Evolutionary conservation across 2,329 filamentous ascomycete species (phyloP), one percentile per base, ranked within the genome.

Genomic region (Aspergillus alliaceus): DNA sequence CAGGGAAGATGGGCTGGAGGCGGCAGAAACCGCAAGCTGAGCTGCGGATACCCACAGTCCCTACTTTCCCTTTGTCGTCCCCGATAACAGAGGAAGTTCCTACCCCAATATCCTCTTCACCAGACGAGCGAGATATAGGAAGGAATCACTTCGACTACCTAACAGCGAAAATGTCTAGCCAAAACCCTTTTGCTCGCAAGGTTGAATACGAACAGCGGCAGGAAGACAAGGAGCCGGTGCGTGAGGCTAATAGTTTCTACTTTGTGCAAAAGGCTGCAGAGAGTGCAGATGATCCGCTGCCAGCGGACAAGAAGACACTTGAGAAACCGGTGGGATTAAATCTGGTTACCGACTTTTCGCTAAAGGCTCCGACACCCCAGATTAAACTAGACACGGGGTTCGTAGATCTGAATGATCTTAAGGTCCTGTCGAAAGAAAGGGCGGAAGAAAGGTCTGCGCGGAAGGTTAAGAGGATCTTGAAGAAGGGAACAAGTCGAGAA

Each of bases 11-110:
- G 69, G 37, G 51, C 20, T 56, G 56, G 32, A 67, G 60, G 48
- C 60, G 59, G 35, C 61, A 67, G 29, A 67, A 63, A 18, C 63
- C 64, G 25, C 61, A 66, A n/a, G 63, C 66, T 20, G 59, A 64
- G 8, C 66, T 75, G 18, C 69, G 63, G 35, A 72, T 70, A 9
- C 72, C 67, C 6, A 37, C 62, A 25, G 58, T 69, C 15, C 75
- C 73, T 20, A 72, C 63, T 18, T 78, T 79, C 47, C 76, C 76
- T 12, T 62, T 79, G 18, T 77, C 75, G 1, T 79, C 76, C 11
- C 76, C 76, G 1, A 79, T 78, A 56, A 72, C 61, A 20, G 76
- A 77, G 52, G 76, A 79, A 56, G 64, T 76, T 34, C 58, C 69
- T 3, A 77, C 73, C 50, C 76, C 75, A 0, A 71, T 68, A 7